phyloP scores from a whole-genome alignment of 2,329 filamentous ascomycete genomes.

The Arthrobotrys musiformis region DNA sequence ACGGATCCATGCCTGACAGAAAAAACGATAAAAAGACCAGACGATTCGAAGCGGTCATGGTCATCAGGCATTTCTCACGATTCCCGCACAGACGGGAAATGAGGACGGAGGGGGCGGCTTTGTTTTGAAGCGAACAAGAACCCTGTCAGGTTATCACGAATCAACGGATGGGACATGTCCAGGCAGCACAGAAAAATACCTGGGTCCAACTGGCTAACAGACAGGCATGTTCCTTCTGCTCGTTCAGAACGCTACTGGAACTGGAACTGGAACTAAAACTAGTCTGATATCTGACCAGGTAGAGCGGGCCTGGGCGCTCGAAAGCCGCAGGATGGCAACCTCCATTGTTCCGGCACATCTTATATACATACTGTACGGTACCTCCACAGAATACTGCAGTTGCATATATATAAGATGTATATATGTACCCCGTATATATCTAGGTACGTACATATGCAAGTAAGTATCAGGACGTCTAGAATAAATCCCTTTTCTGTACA shows the following conservation, averaged over 20 bases:
- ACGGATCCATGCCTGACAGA: no score
- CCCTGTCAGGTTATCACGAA: conserved; percentile 45
- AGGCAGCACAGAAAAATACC: neutral
- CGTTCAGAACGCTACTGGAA: no score
- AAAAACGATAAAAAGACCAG: conserved; percentile 30
- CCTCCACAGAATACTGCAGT: neutral
- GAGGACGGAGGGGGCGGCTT: conserved; percentile 50
- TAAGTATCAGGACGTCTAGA: conserved; percentile 15
- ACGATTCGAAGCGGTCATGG: neutral
- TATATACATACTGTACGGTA: neutral
- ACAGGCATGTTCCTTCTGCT: no score
- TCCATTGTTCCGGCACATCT: neutral
- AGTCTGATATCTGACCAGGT: neutral
- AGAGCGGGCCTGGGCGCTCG: conserved; percentile 1
- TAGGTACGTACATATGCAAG: neutral
- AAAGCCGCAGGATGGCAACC: conserved; percentile 17
- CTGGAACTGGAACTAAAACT: no score
- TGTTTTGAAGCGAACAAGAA: conserved; percentile 55
- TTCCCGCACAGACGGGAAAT: conserved; percentile 35
- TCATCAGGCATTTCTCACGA: conserved; percentile 14
- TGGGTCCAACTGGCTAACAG: no score
- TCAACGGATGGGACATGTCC: no score
- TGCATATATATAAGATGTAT: neutral
- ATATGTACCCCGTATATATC: neutral
- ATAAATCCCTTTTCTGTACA: neutral